Evolutionary conservation across 768 basidiomycete genomes (phyloP).

Genomic region (Gloeopeniophorella convolvens): DNA sequence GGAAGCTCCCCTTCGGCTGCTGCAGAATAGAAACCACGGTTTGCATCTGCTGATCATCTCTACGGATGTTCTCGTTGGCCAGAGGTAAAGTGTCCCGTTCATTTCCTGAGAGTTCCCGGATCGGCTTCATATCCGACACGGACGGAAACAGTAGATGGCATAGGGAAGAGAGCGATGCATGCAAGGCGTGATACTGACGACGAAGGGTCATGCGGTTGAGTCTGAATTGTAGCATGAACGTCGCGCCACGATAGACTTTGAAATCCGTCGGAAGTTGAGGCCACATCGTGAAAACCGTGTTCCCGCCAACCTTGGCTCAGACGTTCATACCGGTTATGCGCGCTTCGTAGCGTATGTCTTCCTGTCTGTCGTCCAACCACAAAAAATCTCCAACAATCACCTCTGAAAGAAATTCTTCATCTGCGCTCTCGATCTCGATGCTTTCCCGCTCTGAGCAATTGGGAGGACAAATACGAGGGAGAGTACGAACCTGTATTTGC

Average conservation of each 20-base stretch:
- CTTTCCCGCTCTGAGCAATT: background rate
- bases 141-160: constrained; percentile 47
- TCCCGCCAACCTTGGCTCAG: constrained; percentile 2
- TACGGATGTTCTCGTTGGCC: constrained; percentile 38
- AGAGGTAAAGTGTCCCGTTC: constrained; percentile 21
- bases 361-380: constrained; percentile 11
- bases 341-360: constrained; percentile 12
- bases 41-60: constrained; percentile 42
- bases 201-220: constrained; percentile 50
- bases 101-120: constrained; percentile 12
- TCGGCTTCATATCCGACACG: constrained; percentile 24
- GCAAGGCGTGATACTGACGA: constrained; percentile 55
- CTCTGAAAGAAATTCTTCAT: constrained; percentile 12
- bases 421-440: constrained; percentile 4
- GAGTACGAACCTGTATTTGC: background rate
- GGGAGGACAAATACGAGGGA: no score
- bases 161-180: constrained; percentile 34
- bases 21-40: constrained; percentile 43
- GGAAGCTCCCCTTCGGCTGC: constrained; percentile 39
- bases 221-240: constrained; percentile 45
- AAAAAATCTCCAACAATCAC: constrained; percentile 5
- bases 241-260: constrained; percentile 30
- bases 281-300: constrained; percentile 41
- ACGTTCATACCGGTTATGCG: background rate
- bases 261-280: constrained; percentile 44